These are phyloP conservation scores for Aspergillus intermedius DNA, from an alignment of 2,329 filamentous ascomycete species.

Conservation along the genomic window DNA sequence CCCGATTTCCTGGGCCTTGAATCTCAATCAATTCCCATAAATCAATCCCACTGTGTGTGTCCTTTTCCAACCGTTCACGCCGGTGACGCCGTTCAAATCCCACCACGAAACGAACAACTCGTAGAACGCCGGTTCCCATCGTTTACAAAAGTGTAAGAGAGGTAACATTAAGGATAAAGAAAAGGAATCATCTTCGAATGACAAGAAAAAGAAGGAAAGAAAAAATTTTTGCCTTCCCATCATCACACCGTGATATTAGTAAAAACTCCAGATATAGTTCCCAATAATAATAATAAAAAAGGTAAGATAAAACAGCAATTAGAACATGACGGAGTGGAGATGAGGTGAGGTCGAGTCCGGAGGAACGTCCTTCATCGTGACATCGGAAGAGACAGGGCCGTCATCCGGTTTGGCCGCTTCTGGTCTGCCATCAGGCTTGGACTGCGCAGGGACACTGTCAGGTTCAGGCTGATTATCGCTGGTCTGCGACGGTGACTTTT, in stretches of 20 bases:
- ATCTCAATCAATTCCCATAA: too few relatives aligned
- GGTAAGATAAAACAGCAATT: neutral
- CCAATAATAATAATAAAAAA: constrained; percentile 3
- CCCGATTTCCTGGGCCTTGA: too few relatives aligned
- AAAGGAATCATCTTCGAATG: constrained; percentile 3
- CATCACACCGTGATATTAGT: neutral
- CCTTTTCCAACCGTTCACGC: neutral
- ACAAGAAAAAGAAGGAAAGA: constrained; percentile 1
- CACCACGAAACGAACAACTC: neutral
- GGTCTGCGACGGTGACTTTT: constrained; percentile 15
- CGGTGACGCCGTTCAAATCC: neutral
- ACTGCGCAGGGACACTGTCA: constrained; percentile 6
- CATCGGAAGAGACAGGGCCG: constrained; percentile 17
- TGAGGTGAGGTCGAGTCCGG: constrained; percentile 19
- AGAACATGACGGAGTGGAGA: constrained; percentile 21
- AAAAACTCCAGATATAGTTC: neutral
- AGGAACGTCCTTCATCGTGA: constrained; percentile 27
- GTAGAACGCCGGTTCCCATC: constrained; percentile 19
- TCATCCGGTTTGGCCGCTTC: constrained; percentile 17
- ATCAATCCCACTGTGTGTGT: neutral
- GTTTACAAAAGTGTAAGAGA: constrained; percentile 11
- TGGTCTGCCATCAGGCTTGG: constrained; percentile 7
- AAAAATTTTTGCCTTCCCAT: constrained; percentile 6
- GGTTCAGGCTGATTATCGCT: constrained; percentile 10
- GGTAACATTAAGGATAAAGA: constrained; percentile 1